Evolutionary conservation across 805 yeast species (phyloP), one percentile per base, ranked within the genome.

Genomic region (Candida loeiensis): DNA sequence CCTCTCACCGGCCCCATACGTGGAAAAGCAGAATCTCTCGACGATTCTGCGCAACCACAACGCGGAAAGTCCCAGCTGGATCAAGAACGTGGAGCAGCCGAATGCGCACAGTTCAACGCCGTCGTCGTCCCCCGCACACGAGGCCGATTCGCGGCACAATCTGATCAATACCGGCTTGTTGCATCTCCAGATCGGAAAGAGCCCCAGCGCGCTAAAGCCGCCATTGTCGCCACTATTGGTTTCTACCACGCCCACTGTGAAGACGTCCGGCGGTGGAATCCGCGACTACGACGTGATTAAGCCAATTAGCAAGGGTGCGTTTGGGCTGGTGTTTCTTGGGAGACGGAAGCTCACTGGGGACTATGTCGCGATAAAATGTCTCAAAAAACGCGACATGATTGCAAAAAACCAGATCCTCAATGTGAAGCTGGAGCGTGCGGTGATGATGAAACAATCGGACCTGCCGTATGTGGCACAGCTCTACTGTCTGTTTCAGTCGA

Each of bases 281-380:
- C 77, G 74, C 44, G 98, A 95, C 58, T 93, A 89, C 60, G 96
- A 88, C 51, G 77, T 93, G 21, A 68, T 93, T 41, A 88, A 89
- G 57, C 96, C 99, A 0, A 88, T 93, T 37, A 87, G 96, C 54
- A 86, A 88, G 55, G 99, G 99, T 30, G 99, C 99, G 0, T 93
- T 90, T 70, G 99, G 99, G 0, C 84, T 95, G 26, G 99, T 93
- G 2, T 93, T 81, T 59, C 69, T 93, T 6, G 90, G 96, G 0
- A 79, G 82, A 48, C 76, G 93, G 53, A 82, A 80, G 51, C 61
- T 84, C 9, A 91, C 97, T 0, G 96, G 97, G 4, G 99, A 95
- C 47, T 85, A 89, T 59, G 91, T 86, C 51, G 99, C 99, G 0
- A 89, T 93, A 46, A 93, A 93, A 59, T 93, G 88, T 11, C 66